These are phyloP conservation scores for Epipyxis sp. DNA, from an alignment of 108 stramenopile genomes.

Conservation along the genomic window DNA sequence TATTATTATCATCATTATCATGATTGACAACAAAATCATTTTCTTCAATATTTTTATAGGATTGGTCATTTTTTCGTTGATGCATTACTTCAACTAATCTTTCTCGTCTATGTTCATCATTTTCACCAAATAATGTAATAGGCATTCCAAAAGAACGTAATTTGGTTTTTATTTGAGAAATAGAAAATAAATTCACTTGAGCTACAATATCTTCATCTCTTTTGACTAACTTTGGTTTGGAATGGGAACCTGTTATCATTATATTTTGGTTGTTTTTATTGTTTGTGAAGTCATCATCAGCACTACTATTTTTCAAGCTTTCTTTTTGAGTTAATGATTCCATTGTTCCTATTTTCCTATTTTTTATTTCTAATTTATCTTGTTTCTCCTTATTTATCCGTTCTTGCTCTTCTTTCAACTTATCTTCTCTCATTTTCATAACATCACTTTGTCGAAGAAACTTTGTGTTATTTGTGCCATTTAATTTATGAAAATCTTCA, in stretches of 20 bases:
- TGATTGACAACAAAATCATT: not conserved
- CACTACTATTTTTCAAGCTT: not conserved
- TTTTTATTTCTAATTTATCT: not conserved
- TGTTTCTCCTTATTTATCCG: not conserved
- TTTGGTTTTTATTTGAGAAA: slow-evolving; percentile 35
- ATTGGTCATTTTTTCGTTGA: slow-evolving; percentile 36
- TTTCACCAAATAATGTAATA: slow-evolving; percentile 53
- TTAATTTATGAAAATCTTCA: not conserved
- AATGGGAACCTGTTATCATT: not conserved
- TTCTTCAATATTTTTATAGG: not conserved
- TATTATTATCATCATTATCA: not conserved
- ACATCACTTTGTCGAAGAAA: slow-evolving; percentile 14
- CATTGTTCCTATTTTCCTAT: too few species aligned
- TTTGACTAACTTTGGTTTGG: not conserved
- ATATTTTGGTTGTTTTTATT: not conserved
- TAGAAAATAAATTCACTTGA: not conserved
- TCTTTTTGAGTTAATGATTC: not conserved
- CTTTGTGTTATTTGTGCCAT: not conserved
- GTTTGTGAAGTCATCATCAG: not conserved
- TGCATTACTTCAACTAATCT: slow-evolving; percentile 29
- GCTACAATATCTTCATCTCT: not conserved
- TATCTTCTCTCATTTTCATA: not conserved
- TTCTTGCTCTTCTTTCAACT: not conserved
- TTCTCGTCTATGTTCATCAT: slow-evolving; percentile 37
- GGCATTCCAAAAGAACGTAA: slow-evolving; percentile 38